Percentiles rank a stretch among this genome's conserved stretches.
Conservation (phyloP, 257 asterid species). For the Solanum peruvianum region DNA sequence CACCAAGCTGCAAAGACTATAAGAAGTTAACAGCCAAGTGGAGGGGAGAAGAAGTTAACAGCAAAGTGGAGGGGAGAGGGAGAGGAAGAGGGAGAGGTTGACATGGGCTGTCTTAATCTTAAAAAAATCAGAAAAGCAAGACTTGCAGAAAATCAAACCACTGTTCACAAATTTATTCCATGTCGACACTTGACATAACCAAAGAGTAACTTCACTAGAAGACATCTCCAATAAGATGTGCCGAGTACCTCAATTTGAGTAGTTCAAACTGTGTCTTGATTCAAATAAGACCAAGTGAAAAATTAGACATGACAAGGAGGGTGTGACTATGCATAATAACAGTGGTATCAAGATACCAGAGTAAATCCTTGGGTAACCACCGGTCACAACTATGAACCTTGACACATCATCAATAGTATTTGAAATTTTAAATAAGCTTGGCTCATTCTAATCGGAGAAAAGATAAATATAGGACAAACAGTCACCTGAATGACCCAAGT, state of each 20-base stretch:
- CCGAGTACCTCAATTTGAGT: not conserved
- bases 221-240: not conserved
- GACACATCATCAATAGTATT: not conserved
- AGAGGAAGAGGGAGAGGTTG: not conserved
- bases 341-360: not conserved
- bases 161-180: not conserved
- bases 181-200: not conserved
- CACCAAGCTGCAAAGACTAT: not conserved
- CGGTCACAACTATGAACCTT: not conserved
- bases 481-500: constrained; percentile 81
- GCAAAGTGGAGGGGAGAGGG: not conserved
- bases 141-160: not conserved
- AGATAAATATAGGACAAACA: not conserved
- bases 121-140: not conserved
- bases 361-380: not conserved
- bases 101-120: not conserved
- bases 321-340: not conserved
- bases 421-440: not conserved
- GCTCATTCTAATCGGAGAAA: not conserved
- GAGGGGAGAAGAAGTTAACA: not conserved
- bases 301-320: not conserved
- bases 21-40: not conserved
- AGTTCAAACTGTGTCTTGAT: not conserved
- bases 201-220: not conserved
- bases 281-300: not conserved